Evolutionary conservation across 2,329 filamentous ascomycete species (phyloP).

Genomic region (Cladosporium halotolerans): DNA sequence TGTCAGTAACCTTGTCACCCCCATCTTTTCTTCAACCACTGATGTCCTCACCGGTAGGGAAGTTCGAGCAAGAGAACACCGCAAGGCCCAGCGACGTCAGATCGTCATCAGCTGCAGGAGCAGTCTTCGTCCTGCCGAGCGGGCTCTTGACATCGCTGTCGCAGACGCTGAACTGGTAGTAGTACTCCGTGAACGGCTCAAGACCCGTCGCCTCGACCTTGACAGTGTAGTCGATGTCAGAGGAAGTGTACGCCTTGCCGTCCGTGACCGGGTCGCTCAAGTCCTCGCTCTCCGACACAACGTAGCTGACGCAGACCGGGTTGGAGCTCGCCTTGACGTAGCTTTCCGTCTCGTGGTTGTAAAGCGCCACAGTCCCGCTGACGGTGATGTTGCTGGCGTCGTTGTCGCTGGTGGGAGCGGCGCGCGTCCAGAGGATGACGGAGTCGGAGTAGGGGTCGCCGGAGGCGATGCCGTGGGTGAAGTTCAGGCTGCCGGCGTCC

Average conservation of each 20-base stretch:
- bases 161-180: slow-evolving; percentile 24
- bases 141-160: slow-evolving; percentile 19
- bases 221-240: slow-evolving; percentile 25
- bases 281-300: slow-evolving; percentile 14
- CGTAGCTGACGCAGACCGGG: slow-evolving; percentile 20
- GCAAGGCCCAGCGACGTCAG: slow-evolving; percentile 20
- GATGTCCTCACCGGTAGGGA: slow-evolving; percentile 15
- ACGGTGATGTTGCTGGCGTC: slow-evolving; percentile 25
- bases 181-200: slow-evolving; percentile 23
- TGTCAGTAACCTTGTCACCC: neutral
- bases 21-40: neutral
- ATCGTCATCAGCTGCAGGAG: slow-evolving; percentile 20
- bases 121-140: slow-evolving; percentile 24
- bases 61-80: slow-evolving; percentile 25
- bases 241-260: slow-evolving; percentile 23
- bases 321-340: slow-evolving; percentile 20
- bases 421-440: slow-evolving; percentile 37
- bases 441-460: slow-evolving; percentile 40
- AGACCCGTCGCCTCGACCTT: slow-evolving; percentile 23
- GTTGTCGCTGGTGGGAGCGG: slow-evolving; percentile 18
- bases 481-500: slow-evolving; percentile 47
- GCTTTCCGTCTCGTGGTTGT: slow-evolving; percentile 23
- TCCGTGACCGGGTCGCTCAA: slow-evolving; percentile 15
- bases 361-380: slow-evolving; percentile 20
- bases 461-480: slow-evolving; percentile 49